phyloP scores from a whole-genome alignment of 202 grass and related monocot genomes.

The Dendrocalamus latiflorus region DNA sequence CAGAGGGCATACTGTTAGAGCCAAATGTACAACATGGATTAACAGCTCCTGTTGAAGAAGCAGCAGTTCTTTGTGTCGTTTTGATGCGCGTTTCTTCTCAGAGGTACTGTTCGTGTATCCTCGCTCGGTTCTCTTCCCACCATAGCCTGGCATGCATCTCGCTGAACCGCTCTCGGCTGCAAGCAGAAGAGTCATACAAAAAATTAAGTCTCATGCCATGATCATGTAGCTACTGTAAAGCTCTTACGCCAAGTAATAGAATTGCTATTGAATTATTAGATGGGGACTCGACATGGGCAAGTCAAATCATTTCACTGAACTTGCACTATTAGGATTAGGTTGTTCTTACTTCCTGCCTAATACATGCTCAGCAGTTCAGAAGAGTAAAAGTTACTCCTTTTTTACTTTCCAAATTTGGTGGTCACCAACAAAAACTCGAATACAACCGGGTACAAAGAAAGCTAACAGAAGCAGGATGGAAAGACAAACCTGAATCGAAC shows the following conservation, averaged over 20 bases:
- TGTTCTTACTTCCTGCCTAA: neutral
- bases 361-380: neutral
- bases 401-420: neutral
- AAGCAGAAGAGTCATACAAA: neutral
- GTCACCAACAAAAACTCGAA: neutral
- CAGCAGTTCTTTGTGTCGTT: neutral
- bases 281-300: neutral
- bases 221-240: neutral
- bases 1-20: slow-evolving; percentile 5
- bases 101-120: slow-evolving; percentile 75
- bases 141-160: slow-evolving; percentile 71
- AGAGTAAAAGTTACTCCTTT: neutral
- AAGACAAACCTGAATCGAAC: slow-evolving; percentile 66
- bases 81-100: slow-evolving; percentile 14
- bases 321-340: neutral
- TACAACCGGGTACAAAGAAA: neutral
- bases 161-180: slow-evolving; percentile 68
- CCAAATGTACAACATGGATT: slow-evolving; percentile 40
- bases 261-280: neutral
- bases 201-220: neutral
- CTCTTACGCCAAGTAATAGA: neutral
- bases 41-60: neutral
- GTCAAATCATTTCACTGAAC: neutral
- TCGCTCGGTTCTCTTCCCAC: slow-evolving; percentile 72
- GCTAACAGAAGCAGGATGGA: neutral